phyloP scores from a whole-genome alignment of 139 green algal genomes.

The Tetratostichococcus sp. region DNA sequence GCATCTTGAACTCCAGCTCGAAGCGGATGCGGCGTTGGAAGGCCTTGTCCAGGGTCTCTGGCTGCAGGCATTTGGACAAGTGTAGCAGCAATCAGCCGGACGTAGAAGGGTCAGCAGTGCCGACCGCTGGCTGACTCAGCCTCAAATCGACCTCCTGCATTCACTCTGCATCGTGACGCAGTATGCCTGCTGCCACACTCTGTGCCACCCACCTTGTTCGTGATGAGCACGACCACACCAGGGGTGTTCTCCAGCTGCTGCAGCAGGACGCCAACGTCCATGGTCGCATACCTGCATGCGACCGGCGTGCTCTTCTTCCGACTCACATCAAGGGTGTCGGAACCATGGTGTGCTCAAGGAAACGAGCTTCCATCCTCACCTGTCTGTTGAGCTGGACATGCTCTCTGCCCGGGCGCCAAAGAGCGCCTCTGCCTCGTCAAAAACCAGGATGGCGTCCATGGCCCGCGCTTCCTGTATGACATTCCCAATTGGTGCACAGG shows the following conservation, averaged over 20 bases:
- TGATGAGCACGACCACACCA: slow-evolving; percentile 14
- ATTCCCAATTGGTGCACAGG: too few species aligned
- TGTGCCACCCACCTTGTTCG: slow-evolving; percentile 9
- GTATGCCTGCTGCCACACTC: too few species aligned
- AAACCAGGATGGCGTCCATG: slow-evolving; percentile 12
- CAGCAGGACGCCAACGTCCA: slow-evolving; percentile 17
- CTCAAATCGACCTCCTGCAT: too few species aligned
- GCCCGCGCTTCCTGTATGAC: not conserved
- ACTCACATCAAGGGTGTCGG: too few species aligned
- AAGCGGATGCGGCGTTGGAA: slow-evolving; percentile 19
- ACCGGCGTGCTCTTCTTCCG: too few species aligned
- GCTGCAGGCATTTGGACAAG: not conserved
- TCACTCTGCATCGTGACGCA: too few species aligned
- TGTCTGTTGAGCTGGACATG: slow-evolving; percentile 20
- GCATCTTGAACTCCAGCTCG: slow-evolving; percentile 13
- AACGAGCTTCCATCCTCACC: too few species aligned
- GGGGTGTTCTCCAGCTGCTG: slow-evolving; percentile 11
- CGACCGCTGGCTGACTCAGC: too few species aligned
- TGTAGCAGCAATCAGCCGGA: too few species aligned
- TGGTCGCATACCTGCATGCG: slow-evolving; percentile 8
- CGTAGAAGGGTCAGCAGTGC: too few species aligned
- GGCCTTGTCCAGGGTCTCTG: slow-evolving; percentile 5
- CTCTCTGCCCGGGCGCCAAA: slow-evolving; percentile 10
- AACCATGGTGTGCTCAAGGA: too few species aligned
- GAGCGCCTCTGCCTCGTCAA: slow-evolving; percentile 18